Conservation (phyloP, 495 filamentous ascomycete genomes). For the Trichoderma gamsii region DNA sequence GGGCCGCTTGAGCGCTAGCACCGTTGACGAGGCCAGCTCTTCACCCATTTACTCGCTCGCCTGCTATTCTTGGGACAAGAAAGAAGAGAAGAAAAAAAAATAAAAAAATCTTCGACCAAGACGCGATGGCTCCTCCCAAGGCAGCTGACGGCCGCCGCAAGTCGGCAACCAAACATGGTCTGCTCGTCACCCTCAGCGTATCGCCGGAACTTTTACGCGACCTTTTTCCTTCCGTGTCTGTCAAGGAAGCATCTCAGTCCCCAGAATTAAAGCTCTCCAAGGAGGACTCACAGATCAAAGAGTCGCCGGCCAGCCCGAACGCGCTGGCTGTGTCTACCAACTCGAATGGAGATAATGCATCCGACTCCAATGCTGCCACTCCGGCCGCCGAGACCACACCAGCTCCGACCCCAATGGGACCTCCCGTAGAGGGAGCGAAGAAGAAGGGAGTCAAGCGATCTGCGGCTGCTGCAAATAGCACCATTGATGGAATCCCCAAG, state of each 20-base stretch:
- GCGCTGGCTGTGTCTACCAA: constrained; percentile 19
- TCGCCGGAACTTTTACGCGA: constrained; percentile 34
- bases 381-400: constrained; percentile 38
- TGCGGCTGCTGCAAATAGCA: constrained; percentile 44
- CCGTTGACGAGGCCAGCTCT: not conserved
- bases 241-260: constrained; percentile 38
- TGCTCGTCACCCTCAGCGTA: constrained; percentile 36
- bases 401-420: constrained; percentile 39
- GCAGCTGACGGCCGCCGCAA: constrained; percentile 17
- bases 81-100: not conserved
- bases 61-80: not conserved
- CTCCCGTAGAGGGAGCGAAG: constrained; percentile 51
- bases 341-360: constrained; percentile 41
- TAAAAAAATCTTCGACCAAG: not conserved
- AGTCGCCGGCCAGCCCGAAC: constrained; percentile 27
- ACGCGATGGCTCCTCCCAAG: constrained; percentile 17
- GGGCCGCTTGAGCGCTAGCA: constrained; percentile 16
- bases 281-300: constrained; percentile 25
- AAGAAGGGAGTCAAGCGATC: constrained; percentile 55
- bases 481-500: constrained; percentile 52
- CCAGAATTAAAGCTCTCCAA: constrained; percentile 28
- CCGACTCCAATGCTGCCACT: constrained; percentile 42
- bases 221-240: constrained; percentile 37
- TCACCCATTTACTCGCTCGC: not conserved
- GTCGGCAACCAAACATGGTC: constrained; percentile 26